A percentile compares a stretch with the other conserved stretches of the same genome.
phyloP scores from a whole-genome alignment of 202 grass and related monocot genomes.

The Schoenoplectus tabernaemontani region DNA sequence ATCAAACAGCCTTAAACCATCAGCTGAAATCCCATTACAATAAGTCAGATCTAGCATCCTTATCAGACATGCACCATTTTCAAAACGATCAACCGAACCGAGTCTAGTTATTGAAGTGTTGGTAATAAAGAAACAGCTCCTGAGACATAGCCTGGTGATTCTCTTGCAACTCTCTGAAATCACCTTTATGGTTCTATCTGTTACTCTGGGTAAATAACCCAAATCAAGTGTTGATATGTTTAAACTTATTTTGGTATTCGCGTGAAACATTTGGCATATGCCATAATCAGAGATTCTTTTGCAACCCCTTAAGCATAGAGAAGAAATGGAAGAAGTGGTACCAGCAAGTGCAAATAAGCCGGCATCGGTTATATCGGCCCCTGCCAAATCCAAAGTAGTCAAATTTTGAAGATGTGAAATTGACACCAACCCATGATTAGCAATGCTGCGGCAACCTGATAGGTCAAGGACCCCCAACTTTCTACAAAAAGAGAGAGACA shows the following conservation, averaged over 20 bases:
- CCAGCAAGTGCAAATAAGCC: conserved; percentile 66
- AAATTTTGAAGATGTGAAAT: conserved; percentile 64
- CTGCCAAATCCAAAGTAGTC: conserved; percentile 63
- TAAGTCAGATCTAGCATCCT: conserved; percentile 80
- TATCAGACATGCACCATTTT: conserved; percentile 38
- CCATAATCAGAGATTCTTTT: conserved; percentile 78
- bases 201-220: conserved; percentile 63
- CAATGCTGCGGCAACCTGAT: conserved; percentile 73
- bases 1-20: conserved; percentile 43
- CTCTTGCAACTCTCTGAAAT: conserved; percentile 52
- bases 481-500: conserved; percentile 69
- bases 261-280: conserved; percentile 47
- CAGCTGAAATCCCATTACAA: conserved; percentile 51
- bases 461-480: conserved; percentile 73
- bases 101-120: conserved; percentile 51
- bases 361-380: conserved; percentile 71
- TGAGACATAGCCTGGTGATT: conserved; percentile 54
- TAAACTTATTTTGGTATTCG: conserved; percentile 50
- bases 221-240: conserved; percentile 54
- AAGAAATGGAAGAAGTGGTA: conserved; percentile 51
- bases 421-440: conserved; percentile 62
- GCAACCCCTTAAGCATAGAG: conserved; percentile 69
- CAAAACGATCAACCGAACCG: conserved; percentile 32
- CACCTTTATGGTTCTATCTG: conserved; percentile 40
- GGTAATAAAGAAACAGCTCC: conserved; percentile 54